A percentile compares a stretch with the other conserved stretches of the same genome.
phyloP scores from a whole-genome alignment of 495 filamentous ascomycete genomes.

The Talaromyces thailandensis region DNA sequence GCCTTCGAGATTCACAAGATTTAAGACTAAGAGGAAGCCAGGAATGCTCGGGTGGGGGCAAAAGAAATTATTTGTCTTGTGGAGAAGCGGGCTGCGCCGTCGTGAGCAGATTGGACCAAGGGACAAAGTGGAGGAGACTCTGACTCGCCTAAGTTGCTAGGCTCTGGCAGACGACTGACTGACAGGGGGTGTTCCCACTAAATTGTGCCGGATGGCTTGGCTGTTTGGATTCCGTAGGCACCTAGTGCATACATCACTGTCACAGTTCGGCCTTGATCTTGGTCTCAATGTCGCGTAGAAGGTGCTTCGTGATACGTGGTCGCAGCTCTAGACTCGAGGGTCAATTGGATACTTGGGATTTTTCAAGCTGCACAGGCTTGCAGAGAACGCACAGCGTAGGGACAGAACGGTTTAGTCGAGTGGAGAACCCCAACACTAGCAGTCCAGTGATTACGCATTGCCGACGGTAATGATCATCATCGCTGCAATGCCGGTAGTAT shows the following conservation, averaged over 20 bases:
- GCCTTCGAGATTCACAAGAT: too few relatives aligned
- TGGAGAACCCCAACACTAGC: neutral
- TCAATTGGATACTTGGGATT: neutral
- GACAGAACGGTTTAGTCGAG: neutral
- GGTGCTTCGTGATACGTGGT: neutral
- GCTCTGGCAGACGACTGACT: neutral
- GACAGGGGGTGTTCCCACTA: neutral
- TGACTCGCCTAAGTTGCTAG: neutral
- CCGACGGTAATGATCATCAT: neutral
- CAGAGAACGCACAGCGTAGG: neutral
- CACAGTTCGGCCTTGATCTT: neutral
- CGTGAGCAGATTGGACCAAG: neutral
- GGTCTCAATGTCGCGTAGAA: neutral
- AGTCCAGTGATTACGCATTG: neutral
- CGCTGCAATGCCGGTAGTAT: neutral
- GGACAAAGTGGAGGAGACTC: neutral
- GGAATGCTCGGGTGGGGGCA: neutral
- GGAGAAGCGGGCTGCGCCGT: slow-evolving; percentile 3
- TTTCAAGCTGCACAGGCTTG: neutral
- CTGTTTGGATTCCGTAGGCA: neutral
- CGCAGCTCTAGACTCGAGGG: neutral
- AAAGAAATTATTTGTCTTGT: slow-evolving; percentile 1
- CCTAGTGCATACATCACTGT: neutral
- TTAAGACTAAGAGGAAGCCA: neutral
- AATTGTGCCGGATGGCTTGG: neutral